Evolutionary conservation across 495 filamentous ascomycete genomes (phyloP).

Genomic region (Lasiosphaeria hispida): DNA sequence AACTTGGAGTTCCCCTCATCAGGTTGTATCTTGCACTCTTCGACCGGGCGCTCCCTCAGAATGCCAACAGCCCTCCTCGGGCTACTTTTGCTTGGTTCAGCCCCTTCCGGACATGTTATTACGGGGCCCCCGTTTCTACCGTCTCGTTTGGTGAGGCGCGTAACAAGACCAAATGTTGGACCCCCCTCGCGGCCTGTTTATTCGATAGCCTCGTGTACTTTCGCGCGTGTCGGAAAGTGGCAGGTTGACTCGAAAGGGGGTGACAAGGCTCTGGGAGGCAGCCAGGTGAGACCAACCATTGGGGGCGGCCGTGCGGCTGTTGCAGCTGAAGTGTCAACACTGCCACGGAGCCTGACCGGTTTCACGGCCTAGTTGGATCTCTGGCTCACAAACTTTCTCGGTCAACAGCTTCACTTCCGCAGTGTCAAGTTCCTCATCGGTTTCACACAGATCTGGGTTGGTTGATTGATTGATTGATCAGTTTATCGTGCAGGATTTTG

Average conservation of each 20-base stretch:
- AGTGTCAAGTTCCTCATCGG: too few relatives aligned
- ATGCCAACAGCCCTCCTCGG: too few relatives aligned
- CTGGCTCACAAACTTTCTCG: background rate
- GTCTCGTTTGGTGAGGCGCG: too few relatives aligned
- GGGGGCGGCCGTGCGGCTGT: background rate
- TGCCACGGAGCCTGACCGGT: background rate
- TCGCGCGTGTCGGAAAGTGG: background rate
- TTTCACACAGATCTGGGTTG: background rate
- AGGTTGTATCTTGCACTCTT: too few relatives aligned
- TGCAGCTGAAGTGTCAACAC: too few relatives aligned
- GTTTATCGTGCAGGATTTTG: too few relatives aligned
- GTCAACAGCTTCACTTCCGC: background rate
- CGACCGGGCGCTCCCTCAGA: too few relatives aligned
- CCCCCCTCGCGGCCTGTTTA: background rate
- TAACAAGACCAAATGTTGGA: too few relatives aligned
- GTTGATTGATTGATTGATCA: background rate
- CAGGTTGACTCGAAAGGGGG: background rate
- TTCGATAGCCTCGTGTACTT: background rate
- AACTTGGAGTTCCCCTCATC: too few relatives aligned
- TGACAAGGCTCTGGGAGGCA: slow-evolving; percentile 3
- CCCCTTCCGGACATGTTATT: too few relatives aligned
- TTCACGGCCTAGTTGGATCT: background rate
- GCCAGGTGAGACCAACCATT: background rate
- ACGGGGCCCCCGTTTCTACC: too few relatives aligned
- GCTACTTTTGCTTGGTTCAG: too few relatives aligned